A percentile compares a stretch with the other conserved stretches of the same genome.
Conservation (phyloP, 257 asterid species). For the Catharanthus roseus region DNA sequence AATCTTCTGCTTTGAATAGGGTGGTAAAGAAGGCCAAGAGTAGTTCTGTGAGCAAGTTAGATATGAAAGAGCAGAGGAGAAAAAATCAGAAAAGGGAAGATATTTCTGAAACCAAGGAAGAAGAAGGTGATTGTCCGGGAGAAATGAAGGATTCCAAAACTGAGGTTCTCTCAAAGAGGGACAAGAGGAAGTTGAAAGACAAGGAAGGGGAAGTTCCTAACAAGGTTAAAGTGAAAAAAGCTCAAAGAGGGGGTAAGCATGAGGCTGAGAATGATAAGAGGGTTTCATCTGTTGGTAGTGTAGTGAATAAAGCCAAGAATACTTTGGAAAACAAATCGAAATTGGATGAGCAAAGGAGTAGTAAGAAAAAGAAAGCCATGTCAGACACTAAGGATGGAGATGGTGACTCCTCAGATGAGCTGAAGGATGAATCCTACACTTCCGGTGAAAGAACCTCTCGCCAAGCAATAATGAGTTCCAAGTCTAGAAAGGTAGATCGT, state of each 20-base stretch:
- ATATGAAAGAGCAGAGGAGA: neutral
- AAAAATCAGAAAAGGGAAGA: too few species aligned
- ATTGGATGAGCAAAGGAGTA: slow-evolving; percentile 1
- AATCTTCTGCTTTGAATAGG: slow-evolving; percentile 1
- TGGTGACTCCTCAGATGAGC: neutral
- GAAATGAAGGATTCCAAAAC: neutral
- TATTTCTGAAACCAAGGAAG: slow-evolving; percentile 11
- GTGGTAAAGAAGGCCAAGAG: slow-evolving; percentile 5
- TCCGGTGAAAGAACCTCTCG: neutral
- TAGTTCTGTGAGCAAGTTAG: neutral
- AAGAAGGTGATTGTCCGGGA: slow-evolving; percentile 8
- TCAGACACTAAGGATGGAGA: neutral
- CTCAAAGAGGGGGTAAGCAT: neutral
- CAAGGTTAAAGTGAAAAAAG: slow-evolving; percentile 6
- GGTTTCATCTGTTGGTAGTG: slow-evolving; percentile 8
- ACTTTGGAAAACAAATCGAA: neutral
- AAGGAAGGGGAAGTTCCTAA: slow-evolving; percentile 2
- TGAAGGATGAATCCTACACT: neutral
- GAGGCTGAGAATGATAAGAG: slow-evolving; percentile 9
- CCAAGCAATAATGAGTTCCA: neutral
- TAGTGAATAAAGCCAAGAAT: slow-evolving; percentile 1
- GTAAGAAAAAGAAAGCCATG: neutral
- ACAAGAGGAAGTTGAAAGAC: slow-evolving; percentile 10
- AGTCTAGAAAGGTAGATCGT: neutral
- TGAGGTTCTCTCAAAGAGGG: slow-evolving; percentile 4